Conservation (phyloP, 257 asterid species). For the Solanum piurae region DNA sequence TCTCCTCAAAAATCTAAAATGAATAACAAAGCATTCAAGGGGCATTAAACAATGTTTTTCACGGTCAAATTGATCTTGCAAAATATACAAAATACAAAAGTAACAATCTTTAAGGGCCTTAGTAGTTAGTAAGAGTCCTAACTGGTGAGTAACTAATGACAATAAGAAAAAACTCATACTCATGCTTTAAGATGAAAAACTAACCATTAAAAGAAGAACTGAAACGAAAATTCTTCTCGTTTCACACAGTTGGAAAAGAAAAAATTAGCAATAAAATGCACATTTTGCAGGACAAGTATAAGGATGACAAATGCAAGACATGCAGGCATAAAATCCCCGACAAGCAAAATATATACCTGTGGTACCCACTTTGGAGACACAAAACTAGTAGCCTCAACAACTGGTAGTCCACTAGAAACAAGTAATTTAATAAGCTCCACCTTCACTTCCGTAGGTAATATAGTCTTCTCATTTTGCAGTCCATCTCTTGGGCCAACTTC, state of each 20-base stretch:
- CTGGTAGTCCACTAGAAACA: constrained; percentile 68
- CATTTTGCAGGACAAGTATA: not conserved
- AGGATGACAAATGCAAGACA: not conserved
- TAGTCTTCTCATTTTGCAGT: constrained; percentile 77
- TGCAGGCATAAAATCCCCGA: not conserved
- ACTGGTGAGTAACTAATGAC: not conserved
- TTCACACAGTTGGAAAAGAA: not conserved
- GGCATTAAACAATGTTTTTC: not conserved
- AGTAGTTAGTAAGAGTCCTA: not conserved
- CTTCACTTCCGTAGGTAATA: constrained; percentile 72
- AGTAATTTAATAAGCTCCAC: constrained; percentile 75
- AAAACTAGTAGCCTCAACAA: constrained; percentile 86
- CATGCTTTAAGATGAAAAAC: not conserved
- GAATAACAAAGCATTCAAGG: not conserved
- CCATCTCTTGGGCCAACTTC: constrained; percentile 98
- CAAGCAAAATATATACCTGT: constrained; percentile 35
- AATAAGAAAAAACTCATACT: not conserved
- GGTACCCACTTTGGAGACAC: constrained; percentile 98
- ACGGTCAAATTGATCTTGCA: not conserved
- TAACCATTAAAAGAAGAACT: not conserved
- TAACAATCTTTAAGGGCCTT: not conserved
- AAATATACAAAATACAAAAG: not conserved
- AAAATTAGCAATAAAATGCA: not conserved
- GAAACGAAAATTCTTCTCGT: not conserved
- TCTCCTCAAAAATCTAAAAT: not conserved